Base-by-base conservation (phyloP, 257 asterid species). In the Cordia subcordata region DNA sequence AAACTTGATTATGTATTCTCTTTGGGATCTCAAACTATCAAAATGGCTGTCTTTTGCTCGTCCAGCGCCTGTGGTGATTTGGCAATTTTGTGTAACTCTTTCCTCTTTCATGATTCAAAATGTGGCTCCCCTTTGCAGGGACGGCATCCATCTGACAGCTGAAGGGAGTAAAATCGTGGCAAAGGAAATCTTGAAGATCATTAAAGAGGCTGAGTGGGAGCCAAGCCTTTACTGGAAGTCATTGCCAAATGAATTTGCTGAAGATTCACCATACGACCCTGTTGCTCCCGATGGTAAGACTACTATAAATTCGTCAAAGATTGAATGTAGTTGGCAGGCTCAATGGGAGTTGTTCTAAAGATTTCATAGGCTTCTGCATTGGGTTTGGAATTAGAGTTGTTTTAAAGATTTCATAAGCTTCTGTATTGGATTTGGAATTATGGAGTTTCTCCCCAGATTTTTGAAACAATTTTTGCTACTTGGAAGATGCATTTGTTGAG, bases 131-230 rank as follows among this genome's bases (percentile, higher is more conserved):
- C 0, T 45, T 12, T 61, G 75, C 74, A 91, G 98, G 66, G 98
- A 91, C 55, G 96, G 98, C 32, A 67, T 87, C 44, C 96, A 91
- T 77, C 63, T 91, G 62, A 78, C 94, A 16, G 21, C 85, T 0
- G 82, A 83, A 60, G 98, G 95, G 49, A 74, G 82, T 68, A 67
- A 83, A 73, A 66, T 75, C 37, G 92, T 80, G 39, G 89, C 76
- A 56, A 71, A 72, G 81, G 95, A 85, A 65, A 67, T 91, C 57
- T 68, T 91, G 52, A 85, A 80, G 67, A 85, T 88, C 32, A 76
- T 91, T 8, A 82, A 77, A 63, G 74, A 71, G 46, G 96, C 84
- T 15, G 82, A 85, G 27, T 91, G 96, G 96, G 82, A 84, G 40
- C 98, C 98, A 11, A 77, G 77, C 55, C 68, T 91, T 3, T 71